phyloP scores from a whole-genome alignment of 305 asterid species.

The Striga hermonthica region DNA sequence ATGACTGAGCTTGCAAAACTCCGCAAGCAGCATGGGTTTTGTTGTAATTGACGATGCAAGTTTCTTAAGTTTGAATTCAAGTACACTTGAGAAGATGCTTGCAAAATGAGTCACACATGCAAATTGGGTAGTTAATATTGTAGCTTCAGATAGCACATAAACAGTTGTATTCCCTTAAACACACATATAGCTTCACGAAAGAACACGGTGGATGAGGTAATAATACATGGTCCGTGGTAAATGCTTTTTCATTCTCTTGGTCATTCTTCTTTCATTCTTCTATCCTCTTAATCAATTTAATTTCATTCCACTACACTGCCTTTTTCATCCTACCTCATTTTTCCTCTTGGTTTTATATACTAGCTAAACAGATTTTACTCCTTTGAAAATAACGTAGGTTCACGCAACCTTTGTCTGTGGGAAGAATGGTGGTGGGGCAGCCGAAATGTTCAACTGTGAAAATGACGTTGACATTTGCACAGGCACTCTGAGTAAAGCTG shows the following conservation, averaged over 20 bases:
- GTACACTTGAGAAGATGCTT: slow-evolving; percentile 6
- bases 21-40: slow-evolving; percentile 81
- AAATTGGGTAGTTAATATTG: too few species aligned
- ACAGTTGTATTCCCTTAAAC: slow-evolving; percentile 15
- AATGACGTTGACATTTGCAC: slow-evolving; percentile 73
- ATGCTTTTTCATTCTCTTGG: slow-evolving; percentile 9
- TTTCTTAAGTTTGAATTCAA: slow-evolving; percentile 25
- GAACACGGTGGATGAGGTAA: slow-evolving; percentile 6
- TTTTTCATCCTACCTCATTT: not conserved
- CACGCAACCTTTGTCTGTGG: slow-evolving; percentile 97
- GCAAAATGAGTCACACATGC: not conserved
- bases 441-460: slow-evolving; percentile 80
- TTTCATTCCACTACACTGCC: not conserved
- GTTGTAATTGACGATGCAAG: slow-evolving; percentile 95
- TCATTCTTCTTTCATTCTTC: not conserved
- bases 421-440: slow-evolving; percentile 85
- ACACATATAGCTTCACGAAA: slow-evolving; percentile 1
- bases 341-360: not conserved
- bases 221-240: slow-evolving; percentile 19
- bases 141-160: not conserved
- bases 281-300: not conserved
- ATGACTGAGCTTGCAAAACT: slow-evolving; percentile 75
- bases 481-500: slow-evolving; percentile 95
- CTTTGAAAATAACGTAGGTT: slow-evolving; percentile 46
- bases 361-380: slow-evolving; percentile 27